Evolutionary conservation across 257 asterid species (phyloP), one percentile per base, ranked within the genome.

Genomic region (Leonotis leonurus): DNA sequence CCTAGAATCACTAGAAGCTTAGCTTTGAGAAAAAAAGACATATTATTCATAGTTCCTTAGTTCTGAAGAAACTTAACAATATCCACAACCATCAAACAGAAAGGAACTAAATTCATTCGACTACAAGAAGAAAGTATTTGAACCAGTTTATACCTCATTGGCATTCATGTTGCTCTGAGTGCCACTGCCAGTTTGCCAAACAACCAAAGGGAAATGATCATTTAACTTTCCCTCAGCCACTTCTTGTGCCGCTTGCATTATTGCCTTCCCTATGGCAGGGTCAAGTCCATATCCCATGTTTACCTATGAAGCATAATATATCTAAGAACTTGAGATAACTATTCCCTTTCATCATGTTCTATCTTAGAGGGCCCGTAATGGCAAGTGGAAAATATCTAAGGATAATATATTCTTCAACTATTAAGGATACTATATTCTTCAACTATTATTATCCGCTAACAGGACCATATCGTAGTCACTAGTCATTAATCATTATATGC

Each of bases 81-180:
- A 17, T 22, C 52, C 45, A 32, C 56, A 55, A 36, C 46, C 48
- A 25, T 32, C 20, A 44, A 60, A 39, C 53, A 33, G 48, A 48
- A 49, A 48, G 44, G 18, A 54, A 39, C 1, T 46, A 50, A 30
- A 17, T 9, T 26, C 9, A 62, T 43, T 43, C 50, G 45, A 43
- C 26, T 62, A 35, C 27, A 68, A 62, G 29, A 16, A 69, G 48
- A 58, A 65, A 44, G 51, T 48, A n/a, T 54, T 39, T 18, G 67
- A 68, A 49, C 65, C 37, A 54, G 65, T 55, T 21, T 57, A 49
- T 62, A 93, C 99, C 97, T 93, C 97, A 60, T 93, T 93, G 73
- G 99, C 99, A 60, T 93, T 93, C 99, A 93, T 93, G 79, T 93
- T 93, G 70, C 96, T 93, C 77, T 93, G 99, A 58, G 99, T 93